Evolutionary conservation across 108 stramenopile genomes (phyloP).

Genomic region (Chaetoceros tenuissimus): DNA sequence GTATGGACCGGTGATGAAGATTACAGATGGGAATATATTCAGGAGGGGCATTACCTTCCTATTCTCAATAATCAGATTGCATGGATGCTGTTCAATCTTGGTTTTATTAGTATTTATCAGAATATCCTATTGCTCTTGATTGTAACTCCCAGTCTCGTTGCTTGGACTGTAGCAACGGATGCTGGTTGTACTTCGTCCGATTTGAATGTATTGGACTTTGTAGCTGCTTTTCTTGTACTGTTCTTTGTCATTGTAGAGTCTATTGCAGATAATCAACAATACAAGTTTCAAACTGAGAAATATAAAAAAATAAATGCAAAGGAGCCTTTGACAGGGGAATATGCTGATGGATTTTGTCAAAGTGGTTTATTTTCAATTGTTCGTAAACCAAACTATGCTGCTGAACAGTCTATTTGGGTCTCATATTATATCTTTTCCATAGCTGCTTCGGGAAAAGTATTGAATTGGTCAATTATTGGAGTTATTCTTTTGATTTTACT

Average conservation of each 20-base stretch:
- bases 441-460: slow-evolving; percentile 19
- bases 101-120: slow-evolving; percentile 60
- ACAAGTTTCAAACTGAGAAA: slow-evolving; percentile 63
- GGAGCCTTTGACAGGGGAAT: slow-evolving; percentile 21
- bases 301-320: slow-evolving; percentile 10
- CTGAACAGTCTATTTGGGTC: slow-evolving; percentile 60
- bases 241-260: slow-evolving; percentile 43
- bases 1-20: slow-evolving; percentile 66
- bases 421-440: slow-evolving; percentile 52
- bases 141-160: slow-evolving; percentile 50
- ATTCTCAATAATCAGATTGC: slow-evolving; percentile 30
- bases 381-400: slow-evolving; percentile 75
- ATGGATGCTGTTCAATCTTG: slow-evolving; percentile 56
- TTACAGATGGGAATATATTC: slow-evolving; percentile 63
- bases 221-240: slow-evolving; percentile 32
- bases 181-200: slow-evolving; percentile 10
- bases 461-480: slow-evolving; percentile 52
- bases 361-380: slow-evolving; percentile 59
- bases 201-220: slow-evolving; percentile 38
- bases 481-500: slow-evolving; percentile 35
- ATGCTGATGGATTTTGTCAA: slow-evolving; percentile 50
- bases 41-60: slow-evolving; percentile 25
- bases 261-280: slow-evolving; percentile 72
- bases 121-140: slow-evolving; percentile 55
- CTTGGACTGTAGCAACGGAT: slow-evolving; percentile 23